Conservation (phyloP, 2,329 filamentous ascomycete genomes). For the Trichoderma sp. region DNA sequence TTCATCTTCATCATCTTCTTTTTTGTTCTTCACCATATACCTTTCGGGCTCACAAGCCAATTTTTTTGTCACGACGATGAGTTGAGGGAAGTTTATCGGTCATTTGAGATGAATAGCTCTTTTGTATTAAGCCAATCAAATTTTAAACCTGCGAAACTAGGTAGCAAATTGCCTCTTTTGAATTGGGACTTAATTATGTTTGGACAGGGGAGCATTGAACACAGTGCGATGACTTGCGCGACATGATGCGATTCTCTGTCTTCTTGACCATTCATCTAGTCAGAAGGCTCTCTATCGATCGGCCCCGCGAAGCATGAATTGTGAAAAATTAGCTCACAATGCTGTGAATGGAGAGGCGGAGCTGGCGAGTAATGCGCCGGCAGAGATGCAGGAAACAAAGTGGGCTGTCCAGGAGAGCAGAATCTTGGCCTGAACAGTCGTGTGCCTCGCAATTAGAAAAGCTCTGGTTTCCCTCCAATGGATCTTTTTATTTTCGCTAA, state of each 20-base stretch:
- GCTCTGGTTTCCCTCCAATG: not conserved
- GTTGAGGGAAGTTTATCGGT: not conserved
- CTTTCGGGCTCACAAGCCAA: not conserved
- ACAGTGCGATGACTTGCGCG: not conserved
- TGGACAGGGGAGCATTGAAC: not conserved
- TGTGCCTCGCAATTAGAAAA: not conserved
- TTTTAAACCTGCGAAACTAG: not conserved
- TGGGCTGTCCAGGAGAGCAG: not conserved
- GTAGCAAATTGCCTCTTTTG: not conserved
- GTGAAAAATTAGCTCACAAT: not conserved
- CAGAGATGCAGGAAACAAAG: not conserved
- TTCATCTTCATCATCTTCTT: not conserved
- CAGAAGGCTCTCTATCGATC: not conserved
- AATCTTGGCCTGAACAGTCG: not conserved
- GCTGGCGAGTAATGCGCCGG: not conserved
- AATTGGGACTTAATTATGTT: not conserved
- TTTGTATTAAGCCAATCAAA: not conserved
- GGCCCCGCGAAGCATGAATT: not conserved
- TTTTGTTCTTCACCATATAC: slow-evolving; percentile 10
- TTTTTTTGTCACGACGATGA: not conserved
- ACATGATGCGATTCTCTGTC: not conserved
- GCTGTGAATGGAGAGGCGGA: not conserved
- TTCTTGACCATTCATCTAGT: not conserved
- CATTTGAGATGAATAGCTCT: slow-evolving; percentile 17
- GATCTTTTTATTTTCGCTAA: not conserved